These are phyloP conservation scores for Apiospora malaysiana DNA, from an alignment of 2,329 filamentous ascomycete genomes.

Conservation along the genomic window DNA sequence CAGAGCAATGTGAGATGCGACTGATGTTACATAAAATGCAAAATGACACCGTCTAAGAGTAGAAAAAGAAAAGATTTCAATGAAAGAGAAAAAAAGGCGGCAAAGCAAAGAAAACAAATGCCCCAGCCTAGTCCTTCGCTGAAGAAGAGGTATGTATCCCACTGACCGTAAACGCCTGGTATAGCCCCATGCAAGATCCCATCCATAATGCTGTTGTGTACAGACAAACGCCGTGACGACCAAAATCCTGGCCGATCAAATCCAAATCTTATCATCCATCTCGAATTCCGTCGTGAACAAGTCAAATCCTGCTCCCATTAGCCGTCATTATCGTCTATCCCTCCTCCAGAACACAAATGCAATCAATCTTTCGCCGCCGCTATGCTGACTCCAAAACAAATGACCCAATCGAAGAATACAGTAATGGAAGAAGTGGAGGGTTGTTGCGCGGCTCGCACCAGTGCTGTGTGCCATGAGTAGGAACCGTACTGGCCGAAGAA, in stretches of 20 bases:
- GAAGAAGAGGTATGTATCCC: constrained; percentile 26
- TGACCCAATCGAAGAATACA: constrained; percentile 20
- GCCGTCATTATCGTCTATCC: constrained; percentile 7
- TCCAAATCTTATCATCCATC: constrained; percentile 1
- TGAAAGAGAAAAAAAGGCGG: constrained; percentile 24
- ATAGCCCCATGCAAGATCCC: constrained; percentile 34
- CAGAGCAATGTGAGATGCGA: constrained; percentile 30
- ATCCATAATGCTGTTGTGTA: constrained; percentile 8
- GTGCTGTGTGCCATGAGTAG: background rate
- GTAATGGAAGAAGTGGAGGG: constrained; percentile 23
- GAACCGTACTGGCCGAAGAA: background rate
- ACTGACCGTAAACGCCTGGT: constrained; percentile 41
- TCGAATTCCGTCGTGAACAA: constrained; percentile 8
- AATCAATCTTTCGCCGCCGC: constrained; percentile 32
- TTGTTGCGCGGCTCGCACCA: background rate
- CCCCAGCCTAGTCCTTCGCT: constrained; percentile 22
- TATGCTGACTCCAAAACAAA: constrained; percentile 32
- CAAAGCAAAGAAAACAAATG: constrained; percentile 28
- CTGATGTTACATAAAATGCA: constrained; percentile 28
- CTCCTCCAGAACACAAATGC: constrained; percentile 28
- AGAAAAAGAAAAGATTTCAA: constrained; percentile 22
- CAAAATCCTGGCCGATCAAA: background rate
- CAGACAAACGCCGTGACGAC: background rate
- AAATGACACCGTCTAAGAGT: constrained; percentile 20
- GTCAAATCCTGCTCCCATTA: constrained; percentile 23